Evolutionary conservation across 1,284 basidiomycete genomes (phyloP), one percentile per base, ranked within the genome.

Genomic region (Malassezia restricta): DNA sequence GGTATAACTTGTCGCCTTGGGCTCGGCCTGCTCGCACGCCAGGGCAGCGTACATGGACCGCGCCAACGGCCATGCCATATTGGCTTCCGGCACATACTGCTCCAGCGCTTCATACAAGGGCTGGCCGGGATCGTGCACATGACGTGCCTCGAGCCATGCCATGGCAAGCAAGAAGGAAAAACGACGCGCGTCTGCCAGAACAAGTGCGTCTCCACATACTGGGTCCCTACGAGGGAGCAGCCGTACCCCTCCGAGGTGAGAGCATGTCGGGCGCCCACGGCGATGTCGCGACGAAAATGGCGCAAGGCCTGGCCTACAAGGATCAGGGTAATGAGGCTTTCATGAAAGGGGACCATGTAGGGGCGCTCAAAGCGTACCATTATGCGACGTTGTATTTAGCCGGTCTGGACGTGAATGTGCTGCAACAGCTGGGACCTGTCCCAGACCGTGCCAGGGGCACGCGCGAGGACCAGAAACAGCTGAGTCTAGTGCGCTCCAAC

Each of bases 401-500:
- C 6, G 56, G 56, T 3, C 48, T 58, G 15, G 56, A 58, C 29
- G 11, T 30, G 33, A 11, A 35, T 12, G 33, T 35, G 33, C 33
- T 35, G 11, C 33, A 35, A 35, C 33, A 35, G 15, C 15, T 35
- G 11, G 33, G 33, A 12, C 20, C 35, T n/a, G 24, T 30, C 42
- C 6, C 24, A 11, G 17, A n/a, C 30, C 2, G 49, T 12, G 31
- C 11, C 17, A 17, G 20, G 9, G 12, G 15, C 14, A 17, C 28
- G 6, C 41, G 39, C 33, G 41, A 51, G 8, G 33, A 42, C 33
- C 28, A 51, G n/a, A 49, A 40, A 9, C 47, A 50, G 8, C 43
- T 58, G 27, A 51, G 52, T 31, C 53, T 40, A 24, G 51, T 54
- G 40, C 40, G 45, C 31, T 47, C 49, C 24, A 58, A 58, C 33